Percentiles rank a stretch among this genome's conserved stretches.
phyloP scores from a whole-genome alignment of 306 rosid genomes.

The Carpinus fangiana region DNA sequence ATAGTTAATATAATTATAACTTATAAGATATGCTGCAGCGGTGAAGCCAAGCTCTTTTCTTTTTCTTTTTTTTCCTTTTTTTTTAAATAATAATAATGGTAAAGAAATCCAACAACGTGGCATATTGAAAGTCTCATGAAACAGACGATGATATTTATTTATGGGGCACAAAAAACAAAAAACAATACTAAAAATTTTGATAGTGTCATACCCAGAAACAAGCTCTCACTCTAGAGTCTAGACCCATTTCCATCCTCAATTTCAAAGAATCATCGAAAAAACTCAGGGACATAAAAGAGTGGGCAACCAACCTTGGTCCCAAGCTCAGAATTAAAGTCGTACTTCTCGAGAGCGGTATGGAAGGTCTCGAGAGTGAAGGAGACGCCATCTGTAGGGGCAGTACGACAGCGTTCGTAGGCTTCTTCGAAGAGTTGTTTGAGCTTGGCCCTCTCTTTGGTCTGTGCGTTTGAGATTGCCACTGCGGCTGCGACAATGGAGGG shows the following conservation, averaged over 20 bases:
- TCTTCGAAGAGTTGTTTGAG: slow-evolving; percentile 71
- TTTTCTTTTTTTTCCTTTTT: too few relatives aligned
- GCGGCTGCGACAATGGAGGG: slow-evolving; percentile 57
- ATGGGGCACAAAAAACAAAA: too few relatives aligned
- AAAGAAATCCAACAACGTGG: too few relatives aligned
- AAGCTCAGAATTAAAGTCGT: slow-evolving; percentile 67
- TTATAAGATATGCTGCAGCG: too few relatives aligned
- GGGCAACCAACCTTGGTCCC: slow-evolving; percentile 60
- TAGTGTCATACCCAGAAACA: not conserved
- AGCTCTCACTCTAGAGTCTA: not conserved
- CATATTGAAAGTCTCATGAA: too few relatives aligned
- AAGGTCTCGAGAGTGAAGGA: slow-evolving; percentile 69
- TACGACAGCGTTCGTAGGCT: slow-evolving; percentile 81
- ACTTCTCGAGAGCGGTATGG: slow-evolving; percentile 55
- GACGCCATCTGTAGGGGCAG: slow-evolving; percentile 69
- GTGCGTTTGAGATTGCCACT: slow-evolving; percentile 58
- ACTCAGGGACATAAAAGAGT: not conserved
- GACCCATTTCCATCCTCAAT: not conserved
- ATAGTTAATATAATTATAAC: too few relatives aligned
- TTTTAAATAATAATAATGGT: too few relatives aligned
- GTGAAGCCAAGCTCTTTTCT: not conserved
- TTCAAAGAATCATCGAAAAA: not conserved
- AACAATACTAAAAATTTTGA: too few relatives aligned
- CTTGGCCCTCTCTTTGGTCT: slow-evolving; percentile 68
- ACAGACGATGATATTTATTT: too few relatives aligned